A percentile compares a stretch with the other conserved stretches of the same genome.
Evolutionary conservation across 305 asterid genomes (phyloP).

Genomic region (Striga hermonthica): DNA sequence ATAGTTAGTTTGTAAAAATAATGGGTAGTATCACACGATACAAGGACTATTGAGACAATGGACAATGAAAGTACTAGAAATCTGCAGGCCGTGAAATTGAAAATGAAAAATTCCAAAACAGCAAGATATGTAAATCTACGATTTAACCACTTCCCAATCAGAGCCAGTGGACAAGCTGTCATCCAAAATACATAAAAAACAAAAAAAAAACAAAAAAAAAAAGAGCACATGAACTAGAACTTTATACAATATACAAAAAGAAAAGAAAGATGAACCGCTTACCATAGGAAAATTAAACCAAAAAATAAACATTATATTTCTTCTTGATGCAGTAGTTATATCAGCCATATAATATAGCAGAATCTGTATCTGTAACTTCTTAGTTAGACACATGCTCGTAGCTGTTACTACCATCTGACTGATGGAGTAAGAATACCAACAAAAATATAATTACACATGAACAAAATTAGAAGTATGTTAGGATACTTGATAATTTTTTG

Average conservation of each 20-base stretch:
- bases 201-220: too few species aligned
- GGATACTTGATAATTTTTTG: too few species aligned
- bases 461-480: too few species aligned
- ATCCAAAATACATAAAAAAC: background rate
- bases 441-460: slow-evolving; percentile 10
- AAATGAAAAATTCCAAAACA: slow-evolving; percentile 15
- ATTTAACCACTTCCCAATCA: too few species aligned
- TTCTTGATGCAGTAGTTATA: background rate
- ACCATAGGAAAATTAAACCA: slow-evolving; percentile 19
- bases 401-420: slow-evolving; percentile 9
- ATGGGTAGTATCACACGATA: slow-evolving; percentile 13
- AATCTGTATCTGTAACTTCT: slow-evolving; percentile 9
- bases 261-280: background rate
- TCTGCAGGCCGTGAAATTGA: slow-evolving; percentile 9
- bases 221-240: background rate
- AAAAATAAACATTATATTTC: background rate
- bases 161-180: too few species aligned
- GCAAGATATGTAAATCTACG: background rate
- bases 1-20: slow-evolving; percentile 13
- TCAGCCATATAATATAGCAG: background rate
- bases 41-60: slow-evolving; percentile 2
- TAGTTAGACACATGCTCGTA: background rate
- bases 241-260: background rate
- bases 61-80: slow-evolving; percentile 14
- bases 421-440: slow-evolving; percentile 2